phyloP scores from a whole-genome alignment of 768 basidiomycete species.

The Suillus subluteus region DNA sequence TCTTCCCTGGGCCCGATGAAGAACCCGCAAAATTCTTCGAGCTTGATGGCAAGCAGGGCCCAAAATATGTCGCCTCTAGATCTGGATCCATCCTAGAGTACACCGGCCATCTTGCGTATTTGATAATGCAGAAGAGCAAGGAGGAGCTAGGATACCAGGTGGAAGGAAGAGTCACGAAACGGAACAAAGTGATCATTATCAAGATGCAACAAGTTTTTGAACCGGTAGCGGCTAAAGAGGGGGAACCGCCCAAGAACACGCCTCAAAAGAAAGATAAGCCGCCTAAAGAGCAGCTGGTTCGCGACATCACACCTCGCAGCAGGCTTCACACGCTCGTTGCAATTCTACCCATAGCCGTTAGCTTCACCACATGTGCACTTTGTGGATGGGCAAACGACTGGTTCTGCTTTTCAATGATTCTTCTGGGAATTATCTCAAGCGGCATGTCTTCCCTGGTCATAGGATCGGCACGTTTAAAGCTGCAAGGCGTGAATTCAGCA shows the following conservation, averaged over 20 bases:
- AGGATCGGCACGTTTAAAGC: constrained; percentile 17
- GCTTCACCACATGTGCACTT: constrained; percentile 15
- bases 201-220: not conserved
- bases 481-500: constrained; percentile 20
- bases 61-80: constrained; percentile 26
- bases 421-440: constrained; percentile 24
- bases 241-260: too few relatives aligned
- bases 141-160: constrained; percentile 5
- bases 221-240: not conserved
- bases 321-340: constrained; percentile 8
- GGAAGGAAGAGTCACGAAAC: constrained; percentile 21
- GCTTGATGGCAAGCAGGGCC: constrained; percentile 31
- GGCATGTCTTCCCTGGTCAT: constrained; percentile 21
- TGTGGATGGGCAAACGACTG: constrained; percentile 24
- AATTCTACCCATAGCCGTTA: constrained; percentile 15
- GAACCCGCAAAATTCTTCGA: constrained; percentile 27
- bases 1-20: constrained; percentile 28
- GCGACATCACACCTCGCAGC: not conserved
- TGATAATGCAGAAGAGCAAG: constrained; percentile 26
- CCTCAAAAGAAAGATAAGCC: not conserved
- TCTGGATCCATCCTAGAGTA: constrained; percentile 29
- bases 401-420: constrained; percentile 25
- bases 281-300: not conserved
- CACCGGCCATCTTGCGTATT: constrained; percentile 35
- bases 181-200: constrained; percentile 23